Evolutionary conservation across 345 rosid species (phyloP).

Genomic region (Noccaea caerulescens): DNA sequence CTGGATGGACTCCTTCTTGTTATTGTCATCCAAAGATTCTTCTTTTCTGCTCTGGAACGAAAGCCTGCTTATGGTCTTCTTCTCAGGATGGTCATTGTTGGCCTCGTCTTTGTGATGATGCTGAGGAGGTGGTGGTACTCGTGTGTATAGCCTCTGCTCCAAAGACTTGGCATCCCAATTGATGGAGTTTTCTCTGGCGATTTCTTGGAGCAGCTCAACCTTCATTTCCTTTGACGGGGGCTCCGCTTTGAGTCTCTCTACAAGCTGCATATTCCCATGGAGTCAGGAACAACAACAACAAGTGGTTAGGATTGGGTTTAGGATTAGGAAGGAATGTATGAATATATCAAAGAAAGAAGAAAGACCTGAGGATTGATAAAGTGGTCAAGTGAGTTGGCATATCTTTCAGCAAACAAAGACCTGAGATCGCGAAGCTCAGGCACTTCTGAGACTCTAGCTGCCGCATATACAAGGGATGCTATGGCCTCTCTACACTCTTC

Average conservation of each 20-base stretch:
- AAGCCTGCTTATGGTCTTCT: conserved; percentile 21
- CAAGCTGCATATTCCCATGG: conserved; percentile 49
- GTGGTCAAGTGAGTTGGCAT: conserved; percentile 57
- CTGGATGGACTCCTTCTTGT: conserved; percentile 26
- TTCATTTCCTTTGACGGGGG: conserved; percentile 64
- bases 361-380: conserved; percentile 62
- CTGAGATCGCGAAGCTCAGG: conserved; percentile 83
- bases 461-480: conserved; percentile 73
- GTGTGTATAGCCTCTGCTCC: conserved; percentile 59
- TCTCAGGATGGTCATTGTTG: background rate
- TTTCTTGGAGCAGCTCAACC: conserved; percentile 59
- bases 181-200: conserved; percentile 61
- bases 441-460: conserved; percentile 84
- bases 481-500: conserved; percentile 80
- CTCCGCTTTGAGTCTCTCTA: conserved; percentile 52
- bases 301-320: too few relatives aligned
- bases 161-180: conserved; percentile 73
- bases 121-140: conserved; percentile 29
- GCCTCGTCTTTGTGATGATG: too few relatives aligned
- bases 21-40: conserved; percentile 27
- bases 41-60: conserved; percentile 30
- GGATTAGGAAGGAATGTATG: too few relatives aligned
- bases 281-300: background rate
- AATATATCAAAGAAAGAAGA: too few relatives aligned
- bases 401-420: conserved; percentile 59